Conservation (phyloP, 2,329 filamentous ascomycete genomes). For the Xylariomycetidae sp. region DNA sequence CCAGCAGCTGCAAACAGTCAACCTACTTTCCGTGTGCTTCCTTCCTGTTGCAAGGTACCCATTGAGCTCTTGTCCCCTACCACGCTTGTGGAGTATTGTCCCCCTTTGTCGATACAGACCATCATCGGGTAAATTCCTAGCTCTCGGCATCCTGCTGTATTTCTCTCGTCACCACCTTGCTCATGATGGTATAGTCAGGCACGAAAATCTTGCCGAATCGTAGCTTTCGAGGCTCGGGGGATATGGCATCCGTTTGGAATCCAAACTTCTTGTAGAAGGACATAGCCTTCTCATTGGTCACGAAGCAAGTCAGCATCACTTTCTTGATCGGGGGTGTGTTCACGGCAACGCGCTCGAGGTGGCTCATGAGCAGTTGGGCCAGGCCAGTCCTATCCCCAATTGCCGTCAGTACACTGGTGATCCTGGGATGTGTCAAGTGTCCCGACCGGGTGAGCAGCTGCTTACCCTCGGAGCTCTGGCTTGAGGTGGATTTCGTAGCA, state of each 20-base stretch:
- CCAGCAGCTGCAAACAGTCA: no score
- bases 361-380: constrained; percentile 51
- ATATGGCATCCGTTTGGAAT: constrained; percentile 48
- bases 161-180: constrained; percentile 33
- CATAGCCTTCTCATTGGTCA: constrained; percentile 50
- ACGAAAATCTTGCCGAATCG: constrained; percentile 46
- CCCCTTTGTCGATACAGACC: no score
- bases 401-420: background rate
- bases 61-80: no score
- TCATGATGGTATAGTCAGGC: constrained; percentile 57
- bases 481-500: constrained; percentile 73
- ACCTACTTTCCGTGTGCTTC: no score
- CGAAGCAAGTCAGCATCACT: constrained; percentile 70
- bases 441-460: constrained; percentile 3
- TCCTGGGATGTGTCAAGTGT: background rate
- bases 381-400: constrained; percentile 49
- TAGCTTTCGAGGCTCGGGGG: constrained; percentile 46
- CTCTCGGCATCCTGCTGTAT: no score
- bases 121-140: no score
- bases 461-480: constrained; percentile 47
- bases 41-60: no score
- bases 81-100: no score
- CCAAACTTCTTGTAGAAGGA: constrained; percentile 58
- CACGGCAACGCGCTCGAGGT: constrained; percentile 46
- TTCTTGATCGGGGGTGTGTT: constrained; percentile 53